Evolutionary conservation across 2,329 filamentous ascomycete genomes (phyloP), one percentile per base, ranked within the genome.

Genomic region (Epichloe aotearoae): DNA sequence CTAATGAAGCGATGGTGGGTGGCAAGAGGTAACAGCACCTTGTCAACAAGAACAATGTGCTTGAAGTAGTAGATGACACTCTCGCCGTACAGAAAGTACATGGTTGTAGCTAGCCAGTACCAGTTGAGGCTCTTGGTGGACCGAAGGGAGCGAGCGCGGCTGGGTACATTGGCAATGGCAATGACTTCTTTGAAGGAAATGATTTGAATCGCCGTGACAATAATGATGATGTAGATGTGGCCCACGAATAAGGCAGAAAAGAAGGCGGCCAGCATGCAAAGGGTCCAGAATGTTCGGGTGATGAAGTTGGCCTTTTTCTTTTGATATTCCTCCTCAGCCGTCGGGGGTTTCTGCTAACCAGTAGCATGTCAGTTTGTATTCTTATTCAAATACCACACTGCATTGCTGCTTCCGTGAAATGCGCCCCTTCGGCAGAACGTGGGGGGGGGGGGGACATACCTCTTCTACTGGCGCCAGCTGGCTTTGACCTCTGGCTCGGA

Each of bases 61-160:
- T 98, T 98, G 73, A 98, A 98, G 72, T 98, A 98, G 73, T 98
- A 98, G 63, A 98, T 95, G 63, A 98, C 91, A 62, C 88, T 96
- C 72, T 98, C 93, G 64, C 93, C 93, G 65, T 98, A 98, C 47
- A 98, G 76, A 61, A 95, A 98, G 75, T 98, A 98, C 91, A 98
- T 97, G 59, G 91, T 95, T 26, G 87, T 88, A n/a, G 89, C 93
- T 50, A 98, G 77, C 74, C 95, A 98, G 69, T 98, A 98, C 93
- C 93, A 98, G 70, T 97, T 97, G 60, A 98, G 74, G 58, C 88
- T 89, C 74, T 96, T 96, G 57, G 91, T 96, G 60, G 95, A 95
- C 53, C 86, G 86, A 54, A 98, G 76, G 65, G 91, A 88, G 63
- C 91, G 84, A 56, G 90, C 90, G 62, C 86, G 83, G 67, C 88